Evolutionary conservation across 2,329 filamentous ascomycete genomes (phyloP).

Genomic region (Penicillium crustosum): DNA sequence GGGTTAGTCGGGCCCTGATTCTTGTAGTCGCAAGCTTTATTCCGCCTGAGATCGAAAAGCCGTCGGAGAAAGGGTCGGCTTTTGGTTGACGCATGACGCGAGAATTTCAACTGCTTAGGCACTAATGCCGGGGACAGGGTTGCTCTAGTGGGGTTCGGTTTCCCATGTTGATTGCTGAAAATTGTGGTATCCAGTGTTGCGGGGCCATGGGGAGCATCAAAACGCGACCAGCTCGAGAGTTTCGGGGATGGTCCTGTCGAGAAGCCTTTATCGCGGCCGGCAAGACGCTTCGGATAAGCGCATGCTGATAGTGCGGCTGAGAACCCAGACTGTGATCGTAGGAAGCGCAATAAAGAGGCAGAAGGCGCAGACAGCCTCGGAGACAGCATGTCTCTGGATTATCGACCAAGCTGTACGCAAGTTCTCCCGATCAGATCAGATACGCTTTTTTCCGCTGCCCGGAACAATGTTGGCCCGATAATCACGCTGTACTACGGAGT

Average conservation of each 20-base stretch:
- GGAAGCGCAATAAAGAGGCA: constrained; percentile 65
- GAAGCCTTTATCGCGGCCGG: constrained; percentile 16
- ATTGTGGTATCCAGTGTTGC: constrained; percentile 34
- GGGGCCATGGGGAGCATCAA: constrained; percentile 20
- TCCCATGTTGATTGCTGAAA: constrained; percentile 22
- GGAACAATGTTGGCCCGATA: constrained; percentile 42
- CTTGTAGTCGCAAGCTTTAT: constrained; percentile 41
- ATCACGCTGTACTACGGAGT: not conserved
- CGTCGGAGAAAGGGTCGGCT: constrained; percentile 38
- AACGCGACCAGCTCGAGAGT: constrained; percentile 25
- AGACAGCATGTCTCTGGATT: constrained; percentile 41
- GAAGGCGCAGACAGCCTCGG: constrained; percentile 50
- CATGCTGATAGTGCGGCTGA: constrained; percentile 39
- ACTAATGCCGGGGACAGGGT: constrained; percentile 1
- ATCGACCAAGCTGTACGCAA: not conserved
- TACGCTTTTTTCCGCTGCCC: constrained; percentile 19
- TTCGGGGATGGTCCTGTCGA: constrained; percentile 20
- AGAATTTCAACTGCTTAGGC: constrained; percentile 14
- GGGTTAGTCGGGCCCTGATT: constrained; percentile 58
- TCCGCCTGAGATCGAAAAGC: constrained; percentile 37
- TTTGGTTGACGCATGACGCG: constrained; percentile 34
- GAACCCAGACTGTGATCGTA: constrained; percentile 68
- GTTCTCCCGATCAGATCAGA: constrained; percentile 13
- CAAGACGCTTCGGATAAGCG: constrained; percentile 17
- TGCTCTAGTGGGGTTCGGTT: constrained; percentile 6